Conservation (phyloP, 2,329 filamentous ascomycete species). For the Paraconiothyrium brasiliense region DNA sequence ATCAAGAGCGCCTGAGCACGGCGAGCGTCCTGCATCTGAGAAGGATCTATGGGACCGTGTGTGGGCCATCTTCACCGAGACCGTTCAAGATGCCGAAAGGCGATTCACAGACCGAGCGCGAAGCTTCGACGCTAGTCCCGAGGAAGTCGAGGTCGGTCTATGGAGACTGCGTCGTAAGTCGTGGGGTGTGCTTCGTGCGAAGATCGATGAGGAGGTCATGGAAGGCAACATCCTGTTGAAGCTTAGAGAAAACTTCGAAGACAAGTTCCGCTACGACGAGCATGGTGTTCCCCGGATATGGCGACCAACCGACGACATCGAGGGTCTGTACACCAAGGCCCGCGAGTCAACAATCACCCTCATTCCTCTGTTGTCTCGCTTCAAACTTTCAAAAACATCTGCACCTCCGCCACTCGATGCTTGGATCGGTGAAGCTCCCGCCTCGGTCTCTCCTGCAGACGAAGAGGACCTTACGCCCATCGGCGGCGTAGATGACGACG, state of each 20-base stretch:
- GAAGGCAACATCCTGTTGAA: constrained; percentile 96
- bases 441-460: constrained; percentile 78
- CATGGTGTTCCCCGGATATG: constrained; percentile 94
- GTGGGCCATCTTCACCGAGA: constrained; percentile 84
- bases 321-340: constrained; percentile 91
- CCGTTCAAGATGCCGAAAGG: constrained; percentile 84
- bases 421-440: constrained; percentile 83
- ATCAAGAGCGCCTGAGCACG: constrained; percentile 79
- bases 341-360: constrained; percentile 91
- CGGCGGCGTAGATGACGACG: constrained; percentile 92
- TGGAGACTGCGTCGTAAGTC: constrained; percentile 94
- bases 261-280: constrained; percentile 98
- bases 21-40: constrained; percentile 75
- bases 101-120: constrained; percentile 88
- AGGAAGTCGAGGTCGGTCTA: constrained; percentile 90
- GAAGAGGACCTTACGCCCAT: constrained; percentile 91
- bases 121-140: constrained; percentile 90
- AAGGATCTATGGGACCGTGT: constrained; percentile 96
- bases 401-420: constrained; percentile 81
- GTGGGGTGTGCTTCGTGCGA: constrained; percentile 88
- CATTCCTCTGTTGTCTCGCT: constrained; percentile 87
- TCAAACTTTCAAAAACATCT: constrained; percentile 78
- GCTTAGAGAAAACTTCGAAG: constrained; percentile 97
- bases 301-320: constrained; percentile 96
- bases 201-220: constrained; percentile 97